Base-by-base conservation (phyloP, 2,329 filamentous ascomycete species). In the Alternaria triticina region DNA sequence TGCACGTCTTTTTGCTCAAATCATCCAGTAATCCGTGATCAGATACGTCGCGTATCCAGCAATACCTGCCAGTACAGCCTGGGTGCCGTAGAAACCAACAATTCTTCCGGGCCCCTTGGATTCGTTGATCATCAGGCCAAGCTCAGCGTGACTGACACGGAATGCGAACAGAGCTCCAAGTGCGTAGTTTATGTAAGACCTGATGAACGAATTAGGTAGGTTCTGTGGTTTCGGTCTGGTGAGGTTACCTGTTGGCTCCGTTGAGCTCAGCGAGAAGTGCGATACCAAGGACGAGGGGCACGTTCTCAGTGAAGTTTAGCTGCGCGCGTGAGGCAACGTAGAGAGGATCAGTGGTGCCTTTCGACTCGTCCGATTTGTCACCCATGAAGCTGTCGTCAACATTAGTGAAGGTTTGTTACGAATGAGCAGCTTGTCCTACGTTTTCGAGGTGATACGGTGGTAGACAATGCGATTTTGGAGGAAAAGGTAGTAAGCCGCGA, bases 181-280 rank as follows among this genome's bases (percentile, higher is more conserved):
- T 4, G 76, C 77, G 13, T 72, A 80, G 57, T 79, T 81, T 61
- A 83, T 68, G 12, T 71, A 70, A 47, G 72, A 75, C 27, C 74
- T 76, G 22, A 12, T 22, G 13, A 20, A 11, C 36, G 17, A 30
- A 43, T 65, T 54, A 65, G 59, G 50, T n/a, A 23, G 11, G 51
- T 27, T 25, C 36, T 13, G n/a, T 55, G 22, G 47, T 28, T 25
- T 44, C 22, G 13, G 23, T 15, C 28, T 17, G 15, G 20, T 5
- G 22, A 28, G 27, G 6, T 40, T 70, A 76, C 70, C 79, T 65
- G 47, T 81, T 75, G 7, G 76, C 82, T 15, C 82, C 82, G 59
- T 83, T 84, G n/a, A 83, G 62, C 68, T 84, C 83, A 22, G 80
- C 82, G 13, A 83, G 59, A n/a, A 78, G 67, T 4, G 79, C 74